Evolutionary conservation across 495 filamentous ascomycete species (phyloP), one percentile per base, ranked within the genome.

Genomic region (Opeltia flavorubescens): DNA sequence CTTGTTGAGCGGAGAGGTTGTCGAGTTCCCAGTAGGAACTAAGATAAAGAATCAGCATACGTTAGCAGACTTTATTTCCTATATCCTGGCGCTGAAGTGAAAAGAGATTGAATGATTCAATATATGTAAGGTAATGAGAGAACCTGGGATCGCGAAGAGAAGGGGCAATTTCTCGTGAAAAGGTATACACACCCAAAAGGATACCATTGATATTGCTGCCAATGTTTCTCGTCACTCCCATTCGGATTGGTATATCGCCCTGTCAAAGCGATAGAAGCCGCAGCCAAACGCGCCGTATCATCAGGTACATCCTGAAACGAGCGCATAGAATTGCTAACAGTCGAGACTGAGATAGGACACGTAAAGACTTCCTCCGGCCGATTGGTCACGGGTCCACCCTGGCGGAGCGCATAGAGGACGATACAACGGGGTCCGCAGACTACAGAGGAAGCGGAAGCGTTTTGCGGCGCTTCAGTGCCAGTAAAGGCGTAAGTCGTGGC

Each of bases 351-450:
- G 24, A 54, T 51, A 9, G 47, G 46, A 24, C 54, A 56, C 23
- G 33, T 5, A 23, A 48, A 49, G 8, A 56, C 15, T n/a, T 24
- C 34, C 6, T 2, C 28, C 21, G 31, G 24, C 29, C 49, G 26
- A 21, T 15, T 15, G 7, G 46, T 20, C 2, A 44, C n/a, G 13
- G 28, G 31, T 8, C 53, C 43, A 0, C 0, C 0, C 18, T 27
- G 33, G 4, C 35, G 51, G 2, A 21, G 42, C 4, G 54, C 54
- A 23, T 40, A 56, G 26, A 56, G 47, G 39, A 29, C 39, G 21
- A 56, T 47, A 38, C 54, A 56, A 13, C 51, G 54, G 21, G 47
- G 47, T n/a, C 54, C 54, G 30, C 54, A 56, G 25, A 21, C 21
- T 41, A 7, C 18, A 21, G 24, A 17, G 17, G 26, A 25, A 4